Conservation (phyloP, 768 basidiomycete species). For the Tylopilus vinaceipallidus region DNA sequence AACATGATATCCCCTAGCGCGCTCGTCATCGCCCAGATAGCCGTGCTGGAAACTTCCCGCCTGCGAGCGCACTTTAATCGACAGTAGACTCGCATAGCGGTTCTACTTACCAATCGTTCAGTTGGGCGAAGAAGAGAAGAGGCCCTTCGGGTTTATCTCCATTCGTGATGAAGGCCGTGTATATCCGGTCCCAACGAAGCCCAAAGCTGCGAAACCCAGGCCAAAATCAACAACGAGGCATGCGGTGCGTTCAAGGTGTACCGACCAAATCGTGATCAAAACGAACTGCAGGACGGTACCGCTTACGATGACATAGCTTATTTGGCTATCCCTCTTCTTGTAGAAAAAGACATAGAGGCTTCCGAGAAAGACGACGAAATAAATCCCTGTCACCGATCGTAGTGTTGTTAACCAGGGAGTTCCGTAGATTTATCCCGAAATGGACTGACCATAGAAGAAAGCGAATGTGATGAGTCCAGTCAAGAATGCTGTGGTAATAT, state of each 20-base stretch:
- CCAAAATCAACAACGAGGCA: not conserved
- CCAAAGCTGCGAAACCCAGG: not conserved
- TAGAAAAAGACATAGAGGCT: slow-evolving; percentile 5
- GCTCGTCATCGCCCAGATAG: slow-evolving; percentile 4
- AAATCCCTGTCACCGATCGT: not conserved
- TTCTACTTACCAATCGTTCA: slow-evolving; percentile 4
- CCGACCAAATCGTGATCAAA: slow-evolving; percentile 8
- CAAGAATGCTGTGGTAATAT: slow-evolving; percentile 6
- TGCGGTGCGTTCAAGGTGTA: not conserved
- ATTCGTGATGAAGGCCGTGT: slow-evolving; percentile 7
- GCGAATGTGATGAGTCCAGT: slow-evolving; percentile 8
- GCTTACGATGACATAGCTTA: not conserved
- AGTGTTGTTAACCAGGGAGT: too few relatives aligned
- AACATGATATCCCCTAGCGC: slow-evolving; percentile 6
- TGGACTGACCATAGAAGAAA: slow-evolving; percentile 5
- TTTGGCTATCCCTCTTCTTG: not conserved
- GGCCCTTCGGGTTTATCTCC: slow-evolving; percentile 1
- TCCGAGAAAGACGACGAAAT: slow-evolving; percentile 7
- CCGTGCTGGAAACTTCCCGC: slow-evolving; percentile 6
- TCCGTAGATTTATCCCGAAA: too few relatives aligned
- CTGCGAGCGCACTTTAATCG: not conserved
- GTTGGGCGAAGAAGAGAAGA: not conserved
- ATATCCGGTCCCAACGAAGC: slow-evolving; percentile 8
- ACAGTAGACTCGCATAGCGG: not conserved
- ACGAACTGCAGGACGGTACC: slow-evolving; percentile 9